These are phyloP conservation scores for Parasarocladium wereldwijsianum DNA, from an alignment of 2,329 filamentous ascomycete genomes.

Conservation along the genomic window DNA sequence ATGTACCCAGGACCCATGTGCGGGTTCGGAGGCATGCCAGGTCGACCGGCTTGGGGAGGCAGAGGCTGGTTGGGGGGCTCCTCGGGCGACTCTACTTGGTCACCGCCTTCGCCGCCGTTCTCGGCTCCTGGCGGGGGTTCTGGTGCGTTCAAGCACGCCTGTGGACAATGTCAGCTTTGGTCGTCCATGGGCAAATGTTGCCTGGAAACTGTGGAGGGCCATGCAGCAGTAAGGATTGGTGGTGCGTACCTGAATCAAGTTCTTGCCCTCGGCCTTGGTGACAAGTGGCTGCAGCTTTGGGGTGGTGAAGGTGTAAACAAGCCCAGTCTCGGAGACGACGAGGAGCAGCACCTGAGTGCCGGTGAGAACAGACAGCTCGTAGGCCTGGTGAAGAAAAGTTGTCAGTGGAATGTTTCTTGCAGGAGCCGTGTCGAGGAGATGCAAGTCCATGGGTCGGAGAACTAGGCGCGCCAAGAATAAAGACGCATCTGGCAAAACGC, in stretches of 20 bases:
- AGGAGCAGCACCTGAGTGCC: conserved; percentile 94
- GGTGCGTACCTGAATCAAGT: conserved; percentile 79
- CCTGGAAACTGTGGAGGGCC: neutral
- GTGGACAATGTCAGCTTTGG: conserved; percentile 8
- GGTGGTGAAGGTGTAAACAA: conserved; percentile 93
- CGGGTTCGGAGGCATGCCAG: conserved; percentile 49
- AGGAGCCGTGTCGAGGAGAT: neutral
- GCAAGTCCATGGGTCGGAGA: neutral
- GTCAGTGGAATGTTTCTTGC: neutral
- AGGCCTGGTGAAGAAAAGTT: conserved; percentile 47
- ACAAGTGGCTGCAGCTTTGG: conserved; percentile 96
- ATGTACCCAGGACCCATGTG: conserved; percentile 50
- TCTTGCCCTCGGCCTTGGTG: conserved; percentile 98
- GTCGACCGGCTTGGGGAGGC: conserved; percentile 42
- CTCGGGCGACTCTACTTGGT: conserved; percentile 79
- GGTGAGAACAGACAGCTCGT: conserved; percentile 92
- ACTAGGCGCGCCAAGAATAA: neutral
- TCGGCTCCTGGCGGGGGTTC: conserved; percentile 73
- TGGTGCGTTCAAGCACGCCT: conserved; percentile 94
- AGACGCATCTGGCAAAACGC: conserved; percentile 3
- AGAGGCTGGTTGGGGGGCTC: conserved; percentile 68
- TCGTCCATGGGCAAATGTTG: neutral
- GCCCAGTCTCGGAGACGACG: conserved; percentile 84
- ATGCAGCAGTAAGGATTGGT: neutral
- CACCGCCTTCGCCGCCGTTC: conserved; percentile 62